Evolutionary conservation across 345 rosid genomes (phyloP).

Genomic region (Kandelia obovata): DNA sequence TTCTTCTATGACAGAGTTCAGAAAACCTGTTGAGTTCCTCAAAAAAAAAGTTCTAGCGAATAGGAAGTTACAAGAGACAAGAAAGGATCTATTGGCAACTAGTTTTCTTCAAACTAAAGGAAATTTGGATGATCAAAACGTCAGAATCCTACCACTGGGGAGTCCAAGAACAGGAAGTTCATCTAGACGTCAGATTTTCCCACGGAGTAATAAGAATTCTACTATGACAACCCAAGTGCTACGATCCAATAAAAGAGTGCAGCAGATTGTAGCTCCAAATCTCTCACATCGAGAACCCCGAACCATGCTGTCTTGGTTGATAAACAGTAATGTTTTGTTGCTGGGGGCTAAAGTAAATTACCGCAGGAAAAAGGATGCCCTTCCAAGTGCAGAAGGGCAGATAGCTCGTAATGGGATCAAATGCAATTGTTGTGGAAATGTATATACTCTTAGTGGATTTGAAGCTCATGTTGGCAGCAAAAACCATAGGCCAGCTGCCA

Average conservation of each 20-base stretch:
- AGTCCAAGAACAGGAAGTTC: conserved; percentile 6
- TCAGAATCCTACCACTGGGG: conserved; percentile 5
- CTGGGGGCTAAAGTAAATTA: conserved; percentile 58
- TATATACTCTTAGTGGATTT: conserved; percentile 48
- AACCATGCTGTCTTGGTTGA: conserved; percentile 66
- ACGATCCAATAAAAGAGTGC: conserved; percentile 52
- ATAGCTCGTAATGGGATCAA: conserved; percentile 61
- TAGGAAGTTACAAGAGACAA: conserved; percentile 22
- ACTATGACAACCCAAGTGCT: conserved; percentile 18
- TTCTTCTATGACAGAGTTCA: conserved; percentile 1
- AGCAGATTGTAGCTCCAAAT: conserved; percentile 32
- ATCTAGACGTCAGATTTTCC: neutral
- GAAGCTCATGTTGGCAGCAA: conserved; percentile 49
- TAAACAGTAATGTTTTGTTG: conserved; percentile 53
- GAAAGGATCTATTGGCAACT: conserved; percentile 13
- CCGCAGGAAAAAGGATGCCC: conserved; percentile 22
- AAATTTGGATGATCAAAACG: conserved; percentile 15
- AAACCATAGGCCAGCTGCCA: conserved; percentile 43
- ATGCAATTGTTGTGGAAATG: conserved; percentile 60
- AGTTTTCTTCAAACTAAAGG: conserved; percentile 10
- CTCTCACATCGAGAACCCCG: conserved; percentile 40
- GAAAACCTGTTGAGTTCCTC: neutral
- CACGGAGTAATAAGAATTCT: conserved; percentile 12
- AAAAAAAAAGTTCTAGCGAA: conserved; percentile 18
- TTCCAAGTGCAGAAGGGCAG: conserved; percentile 45